Percentiles rank a stretch among this genome's conserved stretches.
phyloP scores from a whole-genome alignment of 768 basidiomycete species.

The Porphyrellus cyaneotinctus region DNA sequence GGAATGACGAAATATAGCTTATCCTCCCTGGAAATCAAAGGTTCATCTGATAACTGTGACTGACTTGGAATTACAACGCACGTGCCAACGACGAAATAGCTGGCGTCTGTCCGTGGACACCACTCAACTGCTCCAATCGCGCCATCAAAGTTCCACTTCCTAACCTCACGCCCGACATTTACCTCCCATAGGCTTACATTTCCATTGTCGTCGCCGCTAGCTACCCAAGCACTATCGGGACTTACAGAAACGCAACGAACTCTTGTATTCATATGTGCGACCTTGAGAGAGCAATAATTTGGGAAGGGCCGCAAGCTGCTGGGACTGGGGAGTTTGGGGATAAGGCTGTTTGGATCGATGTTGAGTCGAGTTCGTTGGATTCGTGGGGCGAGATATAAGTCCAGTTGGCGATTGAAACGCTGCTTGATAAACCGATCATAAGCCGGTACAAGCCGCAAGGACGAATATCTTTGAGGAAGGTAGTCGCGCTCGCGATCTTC shows the following conservation, averaged over 20 bases:
- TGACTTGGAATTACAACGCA: constrained; percentile 40
- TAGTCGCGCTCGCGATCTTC: constrained; percentile 90
- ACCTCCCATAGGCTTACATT: constrained; percentile 88
- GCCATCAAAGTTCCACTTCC: constrained; percentile 76
- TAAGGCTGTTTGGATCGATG: constrained; percentile 85
- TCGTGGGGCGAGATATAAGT: constrained; percentile 93
- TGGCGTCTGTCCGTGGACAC: constrained; percentile 85
- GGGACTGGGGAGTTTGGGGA: constrained; percentile 93
- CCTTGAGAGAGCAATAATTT: constrained; percentile 69
- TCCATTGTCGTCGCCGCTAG: constrained; percentile 89
- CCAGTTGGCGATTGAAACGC: constrained; percentile 88
- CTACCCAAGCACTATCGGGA: constrained; percentile 87
- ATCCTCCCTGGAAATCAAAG: constrained; percentile 58
- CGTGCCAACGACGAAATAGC: constrained; percentile 76
- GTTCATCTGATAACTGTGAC: constrained; percentile 7
- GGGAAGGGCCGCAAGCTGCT: constrained; percentile 93
- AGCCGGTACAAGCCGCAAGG: constrained; percentile 87
- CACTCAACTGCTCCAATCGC: constrained; percentile 86
- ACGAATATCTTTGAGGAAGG: constrained; percentile 79
- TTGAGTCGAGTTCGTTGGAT: constrained; percentile 84
- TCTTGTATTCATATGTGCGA: constrained; percentile 62
- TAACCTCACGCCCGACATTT: constrained; percentile 82
- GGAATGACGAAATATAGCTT: constrained; percentile 76
- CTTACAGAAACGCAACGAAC: constrained; percentile 76
- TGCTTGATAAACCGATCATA: constrained; percentile 92